A percentile compares a stretch with the other conserved stretches of the same genome.
These are phyloP conservation scores for Adansonia grandidieri DNA, from an alignment of 441 rosid genomes.

Conservation along the genomic window DNA sequence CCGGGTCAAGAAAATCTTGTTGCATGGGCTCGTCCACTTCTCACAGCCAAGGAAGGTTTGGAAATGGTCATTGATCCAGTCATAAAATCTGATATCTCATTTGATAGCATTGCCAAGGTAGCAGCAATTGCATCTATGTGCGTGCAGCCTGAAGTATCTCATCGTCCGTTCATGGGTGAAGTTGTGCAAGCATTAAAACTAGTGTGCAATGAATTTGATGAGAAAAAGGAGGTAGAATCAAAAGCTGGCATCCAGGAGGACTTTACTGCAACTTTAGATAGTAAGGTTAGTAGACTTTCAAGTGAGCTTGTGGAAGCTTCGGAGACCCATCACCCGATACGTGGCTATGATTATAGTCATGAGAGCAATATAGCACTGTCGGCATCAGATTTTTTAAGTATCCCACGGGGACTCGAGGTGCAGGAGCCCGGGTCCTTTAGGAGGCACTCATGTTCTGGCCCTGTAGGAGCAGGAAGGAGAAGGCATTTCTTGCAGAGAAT, in stretches of 20 bases:
- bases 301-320: too few species aligned
- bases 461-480: too few species aligned
- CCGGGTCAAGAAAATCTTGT: slow-evolving; percentile 77
- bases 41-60: slow-evolving; percentile 58
- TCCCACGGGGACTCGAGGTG: too few species aligned
- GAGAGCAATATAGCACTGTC: too few species aligned
- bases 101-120: slow-evolving; percentile 58
- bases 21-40: slow-evolving; percentile 67
- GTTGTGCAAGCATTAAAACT: slow-evolving; percentile 82
- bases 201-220: slow-evolving; percentile 60
- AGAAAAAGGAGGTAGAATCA: slow-evolving; percentile 41
- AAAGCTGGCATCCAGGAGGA: slow-evolving; percentile 40
- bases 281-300: too few species aligned
- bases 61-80: slow-evolving; percentile 50
- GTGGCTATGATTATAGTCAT: too few species aligned
- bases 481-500: too few species aligned
- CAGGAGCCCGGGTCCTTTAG: too few species aligned
- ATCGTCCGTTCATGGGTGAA: slow-evolving; percentile 86
- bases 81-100: slow-evolving; percentile 45
- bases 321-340: too few species aligned
- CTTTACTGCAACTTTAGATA: slow-evolving; percentile 15
- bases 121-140: slow-evolving; percentile 87
- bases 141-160: slow-evolving; percentile 78
- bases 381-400: too few species aligned
- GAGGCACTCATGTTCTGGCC: too few species aligned